Evolutionary conservation across 495 filamentous ascomycete species (phyloP), one percentile per base, ranked within the genome.

Genomic region (Neohortaea acidophila): DNA sequence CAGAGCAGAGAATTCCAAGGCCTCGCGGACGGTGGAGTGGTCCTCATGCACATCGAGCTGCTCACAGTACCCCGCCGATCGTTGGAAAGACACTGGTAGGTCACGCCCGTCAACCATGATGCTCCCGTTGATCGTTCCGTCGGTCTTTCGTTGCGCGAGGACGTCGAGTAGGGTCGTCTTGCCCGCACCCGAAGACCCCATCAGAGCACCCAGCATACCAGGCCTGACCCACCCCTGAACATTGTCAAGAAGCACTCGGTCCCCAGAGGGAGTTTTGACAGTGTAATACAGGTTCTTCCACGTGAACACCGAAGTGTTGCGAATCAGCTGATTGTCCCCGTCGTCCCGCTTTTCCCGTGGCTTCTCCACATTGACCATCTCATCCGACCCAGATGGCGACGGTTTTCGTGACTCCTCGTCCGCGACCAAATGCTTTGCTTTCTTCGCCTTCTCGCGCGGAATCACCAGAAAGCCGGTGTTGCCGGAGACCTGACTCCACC

Each of bases 221-320:
- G 79, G 80, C 38, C 70, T 70, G 13, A 83, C 77, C 49, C 68
- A 81, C 33, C 80, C 80, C 43, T 75, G 64, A 3, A 83, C 72
- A 50, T 77, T 60, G 17, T 72, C 57, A 4, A 85, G 54, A 1
- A 84, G 52, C 23, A 67, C 62, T 31, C 64, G 66, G 42, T 75
- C 60, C 1, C 73, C 70, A 23, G 63, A 67, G 24, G 75, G 64
- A 49, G 66, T 68, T 9, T 75, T 73, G 28, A 85, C 79, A 1
- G 65, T 74, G 48, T 89, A 92, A 51, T 73, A 77, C 26, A 93
- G 71, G 43, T 79, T 62, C 45, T 80, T 73, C 74, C 77, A 91
- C 0, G 81, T 87, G 46, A 91, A 76, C 19, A 91, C n/a, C 6
- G 5, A 31, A n/a, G n/a, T n/a, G n/a, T n/a, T n/a, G n/a, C n/a